Base-by-base conservation (phyloP, 805 yeast species). In the Lipomyces kockii region DNA sequence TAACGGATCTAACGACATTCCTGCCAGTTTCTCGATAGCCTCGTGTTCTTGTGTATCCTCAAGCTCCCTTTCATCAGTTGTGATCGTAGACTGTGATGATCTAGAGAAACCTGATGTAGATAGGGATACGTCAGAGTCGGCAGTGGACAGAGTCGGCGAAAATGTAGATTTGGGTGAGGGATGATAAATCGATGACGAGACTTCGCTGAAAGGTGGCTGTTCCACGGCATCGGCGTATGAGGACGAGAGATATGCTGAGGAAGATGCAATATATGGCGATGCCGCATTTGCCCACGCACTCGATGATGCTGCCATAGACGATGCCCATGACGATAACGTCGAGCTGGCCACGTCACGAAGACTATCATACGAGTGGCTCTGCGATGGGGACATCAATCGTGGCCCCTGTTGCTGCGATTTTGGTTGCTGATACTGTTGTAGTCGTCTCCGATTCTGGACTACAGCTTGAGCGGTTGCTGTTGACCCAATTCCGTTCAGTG, bases 211-310 rank as follows among this genome's bases (percentile, higher is more conserved):
- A 17, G 34, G 34, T 14, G 55, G 55, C 17, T 52, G 20, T 29
- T 52, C 55, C 55, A 56, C 14, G 17, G 43, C 60, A 27, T 25
- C 25, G 20, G 56, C 55, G n/a, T 29, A 43, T 46, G 57, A 8
- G 25, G 62, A 43, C 22, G 62, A 39, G n/a, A 62, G 56, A 43
- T 58, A 60, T 4, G 66, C 63, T 46, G 60, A 62, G 11, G 69
- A 54, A 14, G 69, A 62, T 11, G 60, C 62, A n/a, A 66, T 34
- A 49, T 66, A 66, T 9, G 69, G 69, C 6, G 67, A 54, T 8
- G 71, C 69, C 17, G 71, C 71, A 14, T 56, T 58, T 9, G 69
- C 71, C 66, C 65, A 67, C 14, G 63, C 69, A n/a, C 65, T 67
- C 2, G 71, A 67, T 12, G 68, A 39, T 32, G 59, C 68, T 11